These are phyloP conservation scores for Thozetella sp. DNA, from an alignment of 495 filamentous ascomycete genomes.

Conservation along the genomic window DNA sequence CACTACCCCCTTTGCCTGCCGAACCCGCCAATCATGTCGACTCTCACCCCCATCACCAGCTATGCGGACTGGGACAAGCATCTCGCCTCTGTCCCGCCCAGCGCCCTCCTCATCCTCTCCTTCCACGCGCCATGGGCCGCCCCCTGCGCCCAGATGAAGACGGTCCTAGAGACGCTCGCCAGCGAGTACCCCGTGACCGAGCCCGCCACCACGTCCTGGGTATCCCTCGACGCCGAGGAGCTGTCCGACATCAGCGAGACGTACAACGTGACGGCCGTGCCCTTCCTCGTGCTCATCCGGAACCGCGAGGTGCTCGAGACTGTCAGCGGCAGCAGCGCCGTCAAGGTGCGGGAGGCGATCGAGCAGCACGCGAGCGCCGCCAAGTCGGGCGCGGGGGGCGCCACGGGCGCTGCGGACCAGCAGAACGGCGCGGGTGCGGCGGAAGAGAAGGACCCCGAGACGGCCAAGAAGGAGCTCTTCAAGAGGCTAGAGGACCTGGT, in stretches of 20 bases:
- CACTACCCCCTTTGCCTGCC: background rate
- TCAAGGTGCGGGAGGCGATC: conserved; percentile 78
- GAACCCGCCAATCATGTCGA: conserved; percentile 75
- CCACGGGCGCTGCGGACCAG: conserved; percentile 13
- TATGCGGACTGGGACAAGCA: conserved; percentile 68
- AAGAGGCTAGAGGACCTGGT: conserved; percentile 78
- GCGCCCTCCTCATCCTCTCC: conserved; percentile 78
- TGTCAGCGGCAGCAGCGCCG: conserved; percentile 85
- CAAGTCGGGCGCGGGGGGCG: conserved; percentile 9
- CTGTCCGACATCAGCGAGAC: conserved; percentile 82
- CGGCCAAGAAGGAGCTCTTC: conserved; percentile 77
- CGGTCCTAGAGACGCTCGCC: conserved; percentile 83
- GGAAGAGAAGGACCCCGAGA: conserved; percentile 45
- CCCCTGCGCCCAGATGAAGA: conserved; percentile 89
- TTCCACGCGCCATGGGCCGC: conserved; percentile 98
- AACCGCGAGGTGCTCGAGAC: conserved; percentile 72
- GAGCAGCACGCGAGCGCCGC: conserved; percentile 68
- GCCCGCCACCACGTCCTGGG: conserved; percentile 74
- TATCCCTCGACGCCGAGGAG: conserved; percentile 87
- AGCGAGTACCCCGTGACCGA: conserved; percentile 71
- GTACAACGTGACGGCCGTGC: conserved; percentile 93
- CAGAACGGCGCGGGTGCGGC: conserved; percentile 16
- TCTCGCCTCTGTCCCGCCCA: conserved; percentile 62
- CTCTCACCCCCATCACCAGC: conserved; percentile 70
- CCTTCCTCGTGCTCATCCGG: conserved; percentile 81